Conservation (phyloP, 495 filamentous ascomycete species). For the Aspergillus asperescens region DNA sequence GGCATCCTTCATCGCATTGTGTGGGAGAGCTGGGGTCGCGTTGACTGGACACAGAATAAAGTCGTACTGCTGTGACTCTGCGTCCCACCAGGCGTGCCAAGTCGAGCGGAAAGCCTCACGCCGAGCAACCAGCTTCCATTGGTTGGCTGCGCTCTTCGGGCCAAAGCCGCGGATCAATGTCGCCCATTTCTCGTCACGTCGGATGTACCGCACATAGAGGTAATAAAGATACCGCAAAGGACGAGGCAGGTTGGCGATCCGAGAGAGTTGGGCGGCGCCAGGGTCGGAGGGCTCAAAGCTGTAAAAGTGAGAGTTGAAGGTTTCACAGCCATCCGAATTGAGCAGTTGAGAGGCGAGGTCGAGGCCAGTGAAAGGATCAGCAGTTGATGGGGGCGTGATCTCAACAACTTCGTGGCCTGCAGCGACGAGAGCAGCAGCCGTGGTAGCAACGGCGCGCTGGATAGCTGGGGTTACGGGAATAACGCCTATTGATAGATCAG, state of each 20-base stretch:
- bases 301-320: slow-evolving; percentile 71
- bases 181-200: slow-evolving; percentile 70
- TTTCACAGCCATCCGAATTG: slow-evolving; percentile 80
- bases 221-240: slow-evolving; percentile 83
- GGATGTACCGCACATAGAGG: slow-evolving; percentile 78
- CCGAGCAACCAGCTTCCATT: slow-evolving; percentile 74
- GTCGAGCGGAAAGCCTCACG: slow-evolving; percentile 70
- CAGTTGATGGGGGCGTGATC: slow-evolving; percentile 56
- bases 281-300: slow-evolving; percentile 75
- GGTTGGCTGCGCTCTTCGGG: slow-evolving; percentile 62
- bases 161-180: slow-evolving; percentile 67
- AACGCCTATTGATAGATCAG: slow-evolving; percentile 45
- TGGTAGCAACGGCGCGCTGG: slow-evolving; percentile 64
- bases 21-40: slow-evolving; percentile 84
- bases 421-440: slow-evolving; percentile 58
- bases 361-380: slow-evolving; percentile 65
- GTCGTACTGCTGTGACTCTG: slow-evolving; percentile 59
- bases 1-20: slow-evolving; percentile 79
- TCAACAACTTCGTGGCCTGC: slow-evolving; percentile 76
- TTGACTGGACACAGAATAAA: slow-evolving; percentile 82
- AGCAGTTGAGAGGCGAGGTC: slow-evolving; percentile 78
- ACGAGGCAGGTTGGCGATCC: slow-evolving; percentile 66
- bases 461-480: slow-evolving; percentile 86
- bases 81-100: slow-evolving; percentile 82
- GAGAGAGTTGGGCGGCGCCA: slow-evolving; percentile 68